Percentiles rank a stretch among this genome's conserved stretches.
phyloP scores from a whole-genome alignment of 2,329 filamentous ascomycete species.

The Camillea tinctor region DNA sequence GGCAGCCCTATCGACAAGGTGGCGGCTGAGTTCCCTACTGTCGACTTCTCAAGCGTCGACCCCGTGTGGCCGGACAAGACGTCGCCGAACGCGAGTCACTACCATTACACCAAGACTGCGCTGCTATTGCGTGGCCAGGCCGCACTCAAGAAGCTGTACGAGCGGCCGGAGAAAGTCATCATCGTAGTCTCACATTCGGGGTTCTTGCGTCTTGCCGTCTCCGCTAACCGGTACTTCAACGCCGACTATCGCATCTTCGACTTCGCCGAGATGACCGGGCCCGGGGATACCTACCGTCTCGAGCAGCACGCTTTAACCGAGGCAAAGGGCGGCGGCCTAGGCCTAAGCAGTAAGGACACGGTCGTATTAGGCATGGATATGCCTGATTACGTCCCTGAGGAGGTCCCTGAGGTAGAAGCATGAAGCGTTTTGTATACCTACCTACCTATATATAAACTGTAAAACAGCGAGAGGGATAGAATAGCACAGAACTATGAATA shows the following conservation, averaged over 20 bases:
- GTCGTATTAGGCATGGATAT: slow-evolving; percentile 40
- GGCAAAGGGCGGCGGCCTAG: slow-evolving; percentile 49
- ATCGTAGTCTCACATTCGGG: slow-evolving; percentile 65
- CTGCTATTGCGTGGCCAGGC: slow-evolving; percentile 55
- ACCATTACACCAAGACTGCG: slow-evolving; percentile 51
- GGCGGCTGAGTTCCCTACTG: slow-evolving; percentile 47
- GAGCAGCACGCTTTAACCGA: slow-evolving; percentile 49
- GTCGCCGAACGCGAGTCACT: slow-evolving; percentile 42
- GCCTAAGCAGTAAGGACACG: slow-evolving; percentile 41
- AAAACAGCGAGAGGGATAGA: no score
- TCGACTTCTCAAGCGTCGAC: slow-evolving; percentile 58
- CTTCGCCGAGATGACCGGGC: slow-evolving; percentile 34
- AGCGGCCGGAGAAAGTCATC: slow-evolving; percentile 58
- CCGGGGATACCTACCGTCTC: slow-evolving; percentile 35
- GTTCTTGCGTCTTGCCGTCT: slow-evolving; percentile 59
- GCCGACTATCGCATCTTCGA: slow-evolving; percentile 65
- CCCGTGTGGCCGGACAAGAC: slow-evolving; percentile 63
- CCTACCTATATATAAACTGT: no score
- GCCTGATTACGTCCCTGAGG: slow-evolving; percentile 36
- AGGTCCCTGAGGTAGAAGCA: slow-evolving; percentile 22
- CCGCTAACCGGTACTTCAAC: slow-evolving; percentile 57
- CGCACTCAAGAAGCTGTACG: slow-evolving; percentile 48
- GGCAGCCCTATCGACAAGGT: slow-evolving; percentile 50
- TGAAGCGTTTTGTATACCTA: not conserved
- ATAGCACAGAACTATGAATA: no score